Base-by-base conservation (phyloP, 2,329 filamentous ascomycete genomes). In the Xylariomycetidae sp. region DNA sequence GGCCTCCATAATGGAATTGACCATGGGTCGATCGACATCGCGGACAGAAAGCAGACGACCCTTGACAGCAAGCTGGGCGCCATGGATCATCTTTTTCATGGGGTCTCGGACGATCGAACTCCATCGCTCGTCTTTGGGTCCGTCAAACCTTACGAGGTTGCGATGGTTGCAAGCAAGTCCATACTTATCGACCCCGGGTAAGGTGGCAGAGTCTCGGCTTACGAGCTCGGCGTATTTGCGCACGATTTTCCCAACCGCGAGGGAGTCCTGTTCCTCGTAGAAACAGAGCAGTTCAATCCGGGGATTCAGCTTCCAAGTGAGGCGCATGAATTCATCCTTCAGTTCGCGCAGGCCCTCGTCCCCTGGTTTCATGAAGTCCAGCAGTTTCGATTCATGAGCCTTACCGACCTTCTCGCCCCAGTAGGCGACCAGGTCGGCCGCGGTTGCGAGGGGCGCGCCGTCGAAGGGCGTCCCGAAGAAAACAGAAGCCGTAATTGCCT, bases 401-500 rank as follows among this genome's bases (percentile, higher is more conserved):
- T 46, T 25, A 3, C 56, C 55, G 2, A 57, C 29, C 30, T 49
- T 57, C 27, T 65, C 55, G 9, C 54, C 59, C 0, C 56, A 32
- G 4, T 53, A 40, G 3, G 60, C 51, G 10, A 58, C 53, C 58
- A 65, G 65, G 2, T 53, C 52, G 3, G 59, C 63, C 2, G 47
- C 47, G 1, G 57, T 55, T 3, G 63, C 61, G 6, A 52, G 55
- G 1, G 56, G 49, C 0, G 61, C 56, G 4, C 63, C 63, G 7
- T 49, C 46, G 29, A 66, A 66, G 0, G 62, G 63, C 0, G 63
- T 64, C 2, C 63, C 63, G 23, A 66, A 66, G 40, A 64, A 59
- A 10, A 57, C 51, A 8, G 58, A 56, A 0, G 55, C 61, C 2
- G 60, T 53, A 17, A 63, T 63, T 3, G 54, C 56, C 34, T 66